Base-by-base conservation (phyloP, 2,329 filamentous ascomycete species). In the Cytospora schulzeri region DNA sequence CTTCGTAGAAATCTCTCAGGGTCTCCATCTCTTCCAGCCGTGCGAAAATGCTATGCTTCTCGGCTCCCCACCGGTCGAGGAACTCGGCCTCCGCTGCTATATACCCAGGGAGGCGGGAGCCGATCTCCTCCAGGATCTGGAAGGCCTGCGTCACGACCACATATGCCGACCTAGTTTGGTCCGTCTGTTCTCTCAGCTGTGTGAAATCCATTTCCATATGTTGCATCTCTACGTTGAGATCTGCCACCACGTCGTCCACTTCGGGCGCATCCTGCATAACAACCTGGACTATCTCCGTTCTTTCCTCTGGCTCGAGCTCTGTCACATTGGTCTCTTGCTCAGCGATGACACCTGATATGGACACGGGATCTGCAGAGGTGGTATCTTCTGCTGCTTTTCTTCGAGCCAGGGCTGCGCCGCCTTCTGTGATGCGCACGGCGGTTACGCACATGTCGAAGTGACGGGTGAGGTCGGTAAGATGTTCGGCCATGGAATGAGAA, bases 401-500 rank as follows among this genome's bases (percentile, higher is more conserved):
- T 14, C 88, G 85, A 55, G 69, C 59, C 61, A 70, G 61, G 65
- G 69, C 61, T 63, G 68, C 62, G 62, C 69, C 65, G 53, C 68
- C 51, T 67, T 71, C 64, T 64, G 68, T 97, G 58, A 94, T 92
- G 66, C 93, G 91, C 52, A 97, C 89, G 0, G 94, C 94, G 1
- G 90, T 94, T 17, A 96, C 91, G 75, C 94, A 97, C 68, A 96
- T 86, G 75, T 98, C 94, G 74, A 97, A 97, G 77, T 98, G 94
- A 29, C 85, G 86, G 9, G 92, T 93, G 4, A 98, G 80, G 0
- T 90, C 92, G 63, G 92, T 86, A 1, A 98, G 85, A 6, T 92
- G 83, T 64, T 89, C 83, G 6, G 93, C 94, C 88, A 96, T 94
- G 70, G 89, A 87, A 67, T 91, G 88, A 0, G 93, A 93, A 69